A percentile compares a stretch with the other conserved stretches of the same genome.
phyloP scores from a whole-genome alignment of 352 stramenopile genomes.

The Phytopythium sindhum region DNA sequence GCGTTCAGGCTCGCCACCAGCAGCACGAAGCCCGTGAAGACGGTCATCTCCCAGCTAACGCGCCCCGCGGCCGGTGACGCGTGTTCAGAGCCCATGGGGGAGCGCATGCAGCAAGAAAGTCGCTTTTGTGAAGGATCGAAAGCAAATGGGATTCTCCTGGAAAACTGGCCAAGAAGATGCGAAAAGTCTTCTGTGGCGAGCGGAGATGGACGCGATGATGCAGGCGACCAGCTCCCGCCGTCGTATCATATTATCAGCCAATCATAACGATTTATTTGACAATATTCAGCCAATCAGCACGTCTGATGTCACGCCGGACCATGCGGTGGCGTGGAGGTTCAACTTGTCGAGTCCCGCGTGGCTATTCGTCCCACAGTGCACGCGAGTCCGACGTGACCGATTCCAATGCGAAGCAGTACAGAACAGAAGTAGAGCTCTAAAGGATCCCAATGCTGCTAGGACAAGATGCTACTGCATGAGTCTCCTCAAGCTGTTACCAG shows the following conservation, averaged over 20 bases:
- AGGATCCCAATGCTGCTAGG: too few species aligned
- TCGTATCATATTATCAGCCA: constrained; percentile 1
- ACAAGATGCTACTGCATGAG: too few species aligned
- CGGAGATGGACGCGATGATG: not conserved
- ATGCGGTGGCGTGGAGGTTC: not conserved
- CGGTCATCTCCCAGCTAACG: constrained; percentile 2
- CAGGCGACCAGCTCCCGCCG: not conserved
- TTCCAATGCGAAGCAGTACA: not conserved
- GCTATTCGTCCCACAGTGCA: not conserved
- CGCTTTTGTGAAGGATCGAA: too few species aligned
- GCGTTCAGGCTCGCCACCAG: constrained; percentile 15
- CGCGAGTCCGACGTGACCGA: constrained; percentile 1
- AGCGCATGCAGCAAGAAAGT: too few species aligned
- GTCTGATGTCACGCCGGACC: not conserved
- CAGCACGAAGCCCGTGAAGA: constrained; percentile 16
- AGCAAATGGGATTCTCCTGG: too few species aligned
- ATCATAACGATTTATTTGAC: not conserved
- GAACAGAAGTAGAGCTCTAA: too few species aligned
- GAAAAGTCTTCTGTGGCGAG: too few species aligned
- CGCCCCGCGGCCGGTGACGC: not conserved
- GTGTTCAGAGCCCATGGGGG: not conserved
- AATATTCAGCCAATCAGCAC: not conserved
- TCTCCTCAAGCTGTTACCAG: too few species aligned
- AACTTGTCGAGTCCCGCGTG: constrained; percentile 1
- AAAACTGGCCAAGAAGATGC: too few species aligned